A percentile compares a stretch with the other conserved stretches of the same genome.
phyloP scores from a whole-genome alignment of 805 yeast species.

The Suhomyces tanzawaensis region DNA sequence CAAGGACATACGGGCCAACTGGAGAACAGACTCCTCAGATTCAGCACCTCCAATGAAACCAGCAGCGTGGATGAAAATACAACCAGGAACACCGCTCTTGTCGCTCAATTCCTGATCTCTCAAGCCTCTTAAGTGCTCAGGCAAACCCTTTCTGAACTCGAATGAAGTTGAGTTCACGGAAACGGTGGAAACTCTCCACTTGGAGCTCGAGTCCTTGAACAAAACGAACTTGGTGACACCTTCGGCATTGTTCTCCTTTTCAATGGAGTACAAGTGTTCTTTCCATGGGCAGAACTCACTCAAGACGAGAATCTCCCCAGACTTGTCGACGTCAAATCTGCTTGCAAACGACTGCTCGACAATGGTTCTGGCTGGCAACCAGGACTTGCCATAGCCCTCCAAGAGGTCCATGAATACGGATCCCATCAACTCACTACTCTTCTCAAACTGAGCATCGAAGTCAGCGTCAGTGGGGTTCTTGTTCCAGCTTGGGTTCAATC shows the following conservation, averaged over 20 bases:
- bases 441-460: conserved; percentile 61
- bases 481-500: conserved; percentile 85
- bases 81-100: conserved; percentile 77
- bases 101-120: conserved; percentile 81
- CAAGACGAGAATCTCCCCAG: conserved; percentile 74
- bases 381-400: conserved; percentile 71
- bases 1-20: conserved; percentile 56
- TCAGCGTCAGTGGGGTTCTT: conserved; percentile 61
- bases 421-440: conserved; percentile 84
- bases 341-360: conserved; percentile 67
- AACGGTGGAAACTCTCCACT: conserved; percentile 90
- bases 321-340: conserved; percentile 59
- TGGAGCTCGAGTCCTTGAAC: conserved; percentile 67
- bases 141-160: conserved; percentile 81
- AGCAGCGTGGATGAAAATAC: conserved; percentile 92
- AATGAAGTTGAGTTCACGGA: conserved; percentile 78
- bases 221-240: conserved; percentile 71
- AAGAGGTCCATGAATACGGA: conserved; percentile 66
- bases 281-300: conserved; percentile 92
- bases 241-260: conserved; percentile 53
- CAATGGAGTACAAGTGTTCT: conserved; percentile 79
- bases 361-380: conserved; percentile 85
- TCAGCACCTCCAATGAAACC: conserved; percentile 96
- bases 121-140: conserved; percentile 92
- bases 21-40: conserved; percentile 71